These are phyloP conservation scores for Boletus sp. DNA, from an alignment of 1,284 basidiomycete species.

Conservation along the genomic window DNA sequence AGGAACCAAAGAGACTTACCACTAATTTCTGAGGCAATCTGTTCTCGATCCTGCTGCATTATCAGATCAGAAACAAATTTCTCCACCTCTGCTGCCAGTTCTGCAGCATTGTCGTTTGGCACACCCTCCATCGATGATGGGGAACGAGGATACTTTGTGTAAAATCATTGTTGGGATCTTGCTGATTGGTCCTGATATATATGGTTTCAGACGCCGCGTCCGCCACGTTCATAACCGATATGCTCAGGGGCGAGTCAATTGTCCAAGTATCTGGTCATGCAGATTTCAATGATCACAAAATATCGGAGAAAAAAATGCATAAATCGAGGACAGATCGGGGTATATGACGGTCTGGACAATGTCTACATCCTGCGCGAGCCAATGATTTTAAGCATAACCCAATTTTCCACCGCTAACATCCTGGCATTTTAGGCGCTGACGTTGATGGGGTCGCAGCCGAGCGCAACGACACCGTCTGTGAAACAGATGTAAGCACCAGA, in stretches of 20 bases:
- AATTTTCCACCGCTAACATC: neutral
- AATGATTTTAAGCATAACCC: neutral
- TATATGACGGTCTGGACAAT: neutral
- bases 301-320: too few species aligned
- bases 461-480: slow-evolving; percentile 1
- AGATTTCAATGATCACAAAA: too few species aligned
- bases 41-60: slow-evolving; percentile 53
- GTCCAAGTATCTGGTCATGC: too few species aligned
- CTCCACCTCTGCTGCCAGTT: slow-evolving; percentile 44
- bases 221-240: neutral
- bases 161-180: slow-evolving; percentile 15
- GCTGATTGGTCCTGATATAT: neutral
- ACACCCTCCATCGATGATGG: slow-evolving; percentile 24
- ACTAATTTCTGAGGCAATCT: slow-evolving; percentile 67
- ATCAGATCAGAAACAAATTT: slow-evolving; percentile 52
- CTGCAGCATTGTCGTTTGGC: slow-evolving; percentile 14
- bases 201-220: slow-evolving; percentile 8
- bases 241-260: neutral
- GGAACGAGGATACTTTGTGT: slow-evolving; percentile 2
- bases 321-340: neutral
- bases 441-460: slow-evolving; percentile 6
- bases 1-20: slow-evolving; percentile 46
- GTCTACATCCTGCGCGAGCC: neutral
- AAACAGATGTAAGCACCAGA: neutral
- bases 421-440: slow-evolving; percentile 1